Evolutionary conservation across 805 yeast genomes (phyloP), one percentile per base, ranked within the genome.

Genomic region (Komagataella pastoris): DNA sequence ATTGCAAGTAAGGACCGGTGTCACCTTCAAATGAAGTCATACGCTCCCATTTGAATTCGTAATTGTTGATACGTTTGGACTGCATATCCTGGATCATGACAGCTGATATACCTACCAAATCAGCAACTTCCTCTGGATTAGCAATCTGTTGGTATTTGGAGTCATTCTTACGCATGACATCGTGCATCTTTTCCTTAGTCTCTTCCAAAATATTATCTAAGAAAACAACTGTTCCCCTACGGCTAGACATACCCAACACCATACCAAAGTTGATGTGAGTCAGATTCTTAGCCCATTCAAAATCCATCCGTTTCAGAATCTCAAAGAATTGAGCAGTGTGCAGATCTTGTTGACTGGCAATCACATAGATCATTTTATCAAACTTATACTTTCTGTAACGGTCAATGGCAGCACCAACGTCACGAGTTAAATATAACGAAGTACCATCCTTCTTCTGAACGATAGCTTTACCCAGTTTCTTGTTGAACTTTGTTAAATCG

Each of bases 41-140:
- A 74, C 99, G 85, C 61, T 87, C 88, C 99, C 99, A 93, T 69
- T 88, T 87, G 72, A 93, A 93, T 62, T 83, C 88, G 73, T 93
- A 93, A 73, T 93, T 91, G 75, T 91, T 89, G 69, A 91, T 79
- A 70, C 99, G 85, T 74, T 93, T 93, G 55, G 96, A 82, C 71
- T 88, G 95, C 98, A 93, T 90, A 70, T 93, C 99, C 76, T 93
- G 99, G 63, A 93, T 87, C 96, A 93, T 90, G 55, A 93, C 96
- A 5, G 99, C 99, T 30, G 97, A 85, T 53, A 93, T 85, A 66
- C 99, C 99, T 54, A 93, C 83, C 61, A 88, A 76, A 68, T 93
- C 98, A 54, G 99, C 98, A 62, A 93, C 85, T 65, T 81, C 81
- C 54, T 91, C 97, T 43, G 98, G 99, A 65, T 90, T 80, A 64